These are phyloP conservation scores for Lipomyces yamadae DNA, from an alignment of 805 yeast species.

Conservation along the genomic window DNA sequence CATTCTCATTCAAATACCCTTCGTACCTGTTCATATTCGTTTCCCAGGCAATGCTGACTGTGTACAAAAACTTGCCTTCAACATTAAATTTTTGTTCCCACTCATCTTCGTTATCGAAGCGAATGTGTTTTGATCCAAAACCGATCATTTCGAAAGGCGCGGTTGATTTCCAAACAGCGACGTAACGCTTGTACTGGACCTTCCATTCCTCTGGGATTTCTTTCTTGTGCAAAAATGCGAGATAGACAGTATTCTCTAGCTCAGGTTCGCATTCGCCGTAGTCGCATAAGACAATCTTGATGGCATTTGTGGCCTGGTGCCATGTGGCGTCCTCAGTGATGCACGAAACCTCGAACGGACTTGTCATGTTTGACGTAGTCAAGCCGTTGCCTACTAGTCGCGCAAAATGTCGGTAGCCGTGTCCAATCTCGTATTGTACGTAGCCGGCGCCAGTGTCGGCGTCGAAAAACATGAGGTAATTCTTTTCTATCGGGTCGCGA, in stretches of 20 bases:
- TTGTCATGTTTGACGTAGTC: slow-evolving; percentile 32
- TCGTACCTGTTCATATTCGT: slow-evolving; percentile 31
- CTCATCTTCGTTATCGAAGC: slow-evolving; percentile 36
- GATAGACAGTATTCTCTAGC: slow-evolving; percentile 32
- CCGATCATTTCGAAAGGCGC: slow-evolving; percentile 34
- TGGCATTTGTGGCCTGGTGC: slow-evolving; percentile 38
- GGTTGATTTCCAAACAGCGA: slow-evolving; percentile 31
- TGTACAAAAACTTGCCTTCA: slow-evolving; percentile 35
- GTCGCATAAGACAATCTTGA: slow-evolving; percentile 33
- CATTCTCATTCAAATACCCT: slow-evolving; percentile 35
- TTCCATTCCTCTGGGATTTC: slow-evolving; percentile 20
- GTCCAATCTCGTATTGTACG: slow-evolving; percentile 34
- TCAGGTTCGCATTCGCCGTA: slow-evolving; percentile 34
- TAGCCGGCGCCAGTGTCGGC: slow-evolving; percentile 20
- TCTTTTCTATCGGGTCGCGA: slow-evolving; percentile 29
- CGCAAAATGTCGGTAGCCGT: slow-evolving; percentile 29
- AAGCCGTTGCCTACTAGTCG: slow-evolving; percentile 36
- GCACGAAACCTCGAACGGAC: slow-evolving; percentile 30
- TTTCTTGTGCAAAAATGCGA: slow-evolving; percentile 32
- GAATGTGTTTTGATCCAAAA: slow-evolving; percentile 18
- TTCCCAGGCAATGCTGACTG: slow-evolving; percentile 36
- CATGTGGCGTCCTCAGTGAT: slow-evolving; percentile 28
- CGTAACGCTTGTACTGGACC: slow-evolving; percentile 30
- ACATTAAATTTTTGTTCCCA: slow-evolving; percentile 34
- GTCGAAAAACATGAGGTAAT: slow-evolving; percentile 33